These are phyloP conservation scores for Ziziphus jujuba DNA, from an alignment of 306 rosid genomes.

Conservation along the genomic window DNA sequence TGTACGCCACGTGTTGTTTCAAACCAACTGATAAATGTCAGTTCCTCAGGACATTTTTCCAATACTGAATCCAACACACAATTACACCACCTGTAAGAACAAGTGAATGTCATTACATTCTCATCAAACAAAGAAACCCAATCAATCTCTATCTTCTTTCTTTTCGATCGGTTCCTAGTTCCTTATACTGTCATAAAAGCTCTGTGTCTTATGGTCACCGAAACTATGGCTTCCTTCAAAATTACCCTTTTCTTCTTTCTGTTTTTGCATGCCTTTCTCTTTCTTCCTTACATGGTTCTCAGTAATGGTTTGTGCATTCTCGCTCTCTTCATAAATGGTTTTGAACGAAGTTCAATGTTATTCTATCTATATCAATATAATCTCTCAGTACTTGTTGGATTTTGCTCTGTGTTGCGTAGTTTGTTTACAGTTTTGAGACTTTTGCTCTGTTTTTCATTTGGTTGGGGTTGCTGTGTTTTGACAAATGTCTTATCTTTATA, in stretches of 20 bases:
- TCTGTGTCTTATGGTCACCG: not conserved
- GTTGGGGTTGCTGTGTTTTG: too few relatives aligned
- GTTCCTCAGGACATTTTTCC: conserved; percentile 9
- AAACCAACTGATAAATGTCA: conserved; percentile 32
- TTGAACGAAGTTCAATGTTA: too few relatives aligned
- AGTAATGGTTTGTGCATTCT: conserved; percentile 24
- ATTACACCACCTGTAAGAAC: conserved; percentile 34
- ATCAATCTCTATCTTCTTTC: not conserved
- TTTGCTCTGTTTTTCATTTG: too few relatives aligned
- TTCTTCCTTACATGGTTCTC: conserved; percentile 21
- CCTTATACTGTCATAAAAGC: not conserved
- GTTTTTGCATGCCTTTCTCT: conserved; percentile 26
- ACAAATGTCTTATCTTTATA: too few relatives aligned
- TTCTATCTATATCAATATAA: too few relatives aligned
- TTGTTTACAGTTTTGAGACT: too few relatives aligned
- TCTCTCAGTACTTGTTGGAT: too few relatives aligned
- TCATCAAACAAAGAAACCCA: not conserved
- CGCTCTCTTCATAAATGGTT: not conserved
- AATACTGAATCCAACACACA: not conserved
- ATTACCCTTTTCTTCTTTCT: conserved; percentile 18
- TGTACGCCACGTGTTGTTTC: conserved; percentile 54
- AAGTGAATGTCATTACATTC: not conserved
- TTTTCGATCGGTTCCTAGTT: not conserved
- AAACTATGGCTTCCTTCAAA: conserved; percentile 31
- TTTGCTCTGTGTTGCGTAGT: too few relatives aligned